A percentile compares a stretch with the other conserved stretches of the same genome.
Evolutionary conservation across 495 filamentous ascomycete species (phyloP).

Genomic region (Penicillium arizonense): DNA sequence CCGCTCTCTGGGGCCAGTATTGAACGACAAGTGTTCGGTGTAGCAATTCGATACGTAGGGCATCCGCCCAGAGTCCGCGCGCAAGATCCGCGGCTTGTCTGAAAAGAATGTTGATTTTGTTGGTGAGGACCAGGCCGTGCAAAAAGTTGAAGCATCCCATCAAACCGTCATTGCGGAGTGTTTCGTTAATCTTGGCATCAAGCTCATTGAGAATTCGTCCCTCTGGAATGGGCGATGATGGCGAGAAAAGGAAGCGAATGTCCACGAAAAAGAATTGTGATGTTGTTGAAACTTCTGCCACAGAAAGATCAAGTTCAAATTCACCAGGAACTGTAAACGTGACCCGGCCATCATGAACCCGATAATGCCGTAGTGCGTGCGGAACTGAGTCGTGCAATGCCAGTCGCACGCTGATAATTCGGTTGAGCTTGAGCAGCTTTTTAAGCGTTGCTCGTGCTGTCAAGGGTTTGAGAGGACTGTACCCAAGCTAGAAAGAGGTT

Average conservation of each 20-base stretch:
- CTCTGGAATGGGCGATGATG: slow-evolving; percentile 59
- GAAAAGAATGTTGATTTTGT: slow-evolving; percentile 78
- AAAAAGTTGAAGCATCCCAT: slow-evolving; percentile 77
- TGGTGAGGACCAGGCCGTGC: slow-evolving; percentile 80
- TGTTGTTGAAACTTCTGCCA: slow-evolving; percentile 74
- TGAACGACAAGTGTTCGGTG: slow-evolving; percentile 80
- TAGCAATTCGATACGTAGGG: slow-evolving; percentile 69
- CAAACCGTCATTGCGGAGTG: slow-evolving; percentile 64
- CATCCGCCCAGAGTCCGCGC: slow-evolving; percentile 69
- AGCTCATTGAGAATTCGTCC: slow-evolving; percentile 58
- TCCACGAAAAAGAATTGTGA: slow-evolving; percentile 93
- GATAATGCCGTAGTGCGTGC: slow-evolving; percentile 66
- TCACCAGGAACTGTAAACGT: slow-evolving; percentile 82
- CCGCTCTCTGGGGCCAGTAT: slow-evolving; percentile 75
- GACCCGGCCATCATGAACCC: slow-evolving; percentile 73
- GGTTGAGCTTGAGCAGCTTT: slow-evolving; percentile 76
- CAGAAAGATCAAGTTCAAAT: slow-evolving; percentile 89
- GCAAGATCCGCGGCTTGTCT: slow-evolving; percentile 71
- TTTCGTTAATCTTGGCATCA: slow-evolving; percentile 67
- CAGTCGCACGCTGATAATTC: slow-evolving; percentile 74
- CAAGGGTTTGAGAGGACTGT: slow-evolving; percentile 72
- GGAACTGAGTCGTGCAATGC: slow-evolving; percentile 76
- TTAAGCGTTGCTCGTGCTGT: slow-evolving; percentile 62
- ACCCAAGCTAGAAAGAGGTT: slow-evolving; percentile 57
- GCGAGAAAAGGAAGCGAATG: slow-evolving; percentile 78